These are phyloP conservation scores for Thuja plicata DNA, from an alignment of 83 land plant genomes.

Conservation along the genomic window DNA sequence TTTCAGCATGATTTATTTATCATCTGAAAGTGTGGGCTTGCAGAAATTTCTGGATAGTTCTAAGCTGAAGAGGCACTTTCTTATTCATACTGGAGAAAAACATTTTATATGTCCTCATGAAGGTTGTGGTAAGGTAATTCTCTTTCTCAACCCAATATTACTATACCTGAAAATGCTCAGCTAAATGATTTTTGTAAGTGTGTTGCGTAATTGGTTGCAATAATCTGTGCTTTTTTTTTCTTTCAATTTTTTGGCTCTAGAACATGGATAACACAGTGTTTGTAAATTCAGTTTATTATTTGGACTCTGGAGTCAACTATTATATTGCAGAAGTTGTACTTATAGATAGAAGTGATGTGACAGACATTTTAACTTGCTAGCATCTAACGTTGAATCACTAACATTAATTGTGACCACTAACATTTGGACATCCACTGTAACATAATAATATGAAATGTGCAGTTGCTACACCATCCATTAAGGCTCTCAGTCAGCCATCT, in stretches of 20 bases:
- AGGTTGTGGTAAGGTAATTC: slow-evolving; percentile 97
- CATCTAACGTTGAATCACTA: background rate
- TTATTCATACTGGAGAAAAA: slow-evolving; percentile 95
- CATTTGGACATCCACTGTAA: background rate
- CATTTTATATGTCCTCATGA: slow-evolving; percentile 84
- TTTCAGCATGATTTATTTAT: background rate
- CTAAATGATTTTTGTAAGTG: background rate
- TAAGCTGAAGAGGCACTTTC: slow-evolving; percentile 88
- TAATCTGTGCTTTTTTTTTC: background rate
- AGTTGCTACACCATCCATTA: background rate
- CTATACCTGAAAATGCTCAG: background rate
- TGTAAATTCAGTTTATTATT: background rate
- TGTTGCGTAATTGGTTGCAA: background rate
- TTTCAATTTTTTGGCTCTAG: background rate
- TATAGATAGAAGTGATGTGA: background rate
- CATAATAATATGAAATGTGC: background rate
- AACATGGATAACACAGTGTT: background rate
- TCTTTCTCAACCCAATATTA: background rate
- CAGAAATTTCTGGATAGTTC: slow-evolving; percentile 99
- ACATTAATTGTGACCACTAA: background rate
- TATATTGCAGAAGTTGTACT: background rate
- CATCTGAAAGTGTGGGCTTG: slow-evolving; percentile 15
- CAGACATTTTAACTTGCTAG: background rate
- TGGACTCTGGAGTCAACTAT: background rate
- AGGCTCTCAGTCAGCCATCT: background rate